Evolutionary conservation across 1,284 basidiomycete species (phyloP).

Genomic region (Malassezia caprae): DNA sequence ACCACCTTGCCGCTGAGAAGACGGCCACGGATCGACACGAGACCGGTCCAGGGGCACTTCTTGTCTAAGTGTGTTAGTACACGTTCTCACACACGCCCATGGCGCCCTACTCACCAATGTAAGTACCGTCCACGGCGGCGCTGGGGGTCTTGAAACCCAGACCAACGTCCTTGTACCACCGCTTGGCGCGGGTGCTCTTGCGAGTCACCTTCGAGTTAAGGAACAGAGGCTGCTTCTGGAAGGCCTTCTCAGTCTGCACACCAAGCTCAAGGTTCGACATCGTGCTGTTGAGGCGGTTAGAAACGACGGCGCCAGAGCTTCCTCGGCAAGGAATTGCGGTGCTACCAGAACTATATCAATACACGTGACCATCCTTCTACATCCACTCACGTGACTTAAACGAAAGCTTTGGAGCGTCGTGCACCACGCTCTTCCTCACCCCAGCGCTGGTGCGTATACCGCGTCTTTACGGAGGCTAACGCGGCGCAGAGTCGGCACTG

Average conservation of each 20-base stretch:
- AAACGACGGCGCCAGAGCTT: slow-evolving; percentile 15
- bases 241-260: slow-evolving; percentile 47
- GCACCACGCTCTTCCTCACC: slow-evolving; percentile 6
- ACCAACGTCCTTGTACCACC: slow-evolving; percentile 76
- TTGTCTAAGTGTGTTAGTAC: slow-evolving; percentile 61
- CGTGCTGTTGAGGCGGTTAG: slow-evolving; percentile 24
- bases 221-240: slow-evolving; percentile 95
- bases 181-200: slow-evolving; percentile 83
- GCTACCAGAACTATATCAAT: slow-evolving; percentile 6
- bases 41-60: slow-evolving; percentile 88
- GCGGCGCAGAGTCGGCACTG: slow-evolving; percentile 16
- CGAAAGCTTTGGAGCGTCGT: neutral
- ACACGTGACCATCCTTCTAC: slow-evolving; percentile 5
- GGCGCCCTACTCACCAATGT: slow-evolving; percentile 57
- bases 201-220: slow-evolving; percentile 90
- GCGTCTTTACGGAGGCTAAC: neutral
- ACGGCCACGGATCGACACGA: slow-evolving; percentile 84
- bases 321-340: slow-evolving; percentile 20
- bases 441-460: slow-evolving; percentile 15
- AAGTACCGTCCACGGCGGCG: slow-evolving; percentile 91
- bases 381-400: neutral
- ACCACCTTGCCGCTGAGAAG: slow-evolving; percentile 95
- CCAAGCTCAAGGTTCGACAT: slow-evolving; percentile 47
- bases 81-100: slow-evolving; percentile 6
- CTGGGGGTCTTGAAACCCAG: slow-evolving; percentile 62